phyloP scores from a whole-genome alignment of 108 stramenopile genomes.

The Chaetoceros muelleri region DNA sequence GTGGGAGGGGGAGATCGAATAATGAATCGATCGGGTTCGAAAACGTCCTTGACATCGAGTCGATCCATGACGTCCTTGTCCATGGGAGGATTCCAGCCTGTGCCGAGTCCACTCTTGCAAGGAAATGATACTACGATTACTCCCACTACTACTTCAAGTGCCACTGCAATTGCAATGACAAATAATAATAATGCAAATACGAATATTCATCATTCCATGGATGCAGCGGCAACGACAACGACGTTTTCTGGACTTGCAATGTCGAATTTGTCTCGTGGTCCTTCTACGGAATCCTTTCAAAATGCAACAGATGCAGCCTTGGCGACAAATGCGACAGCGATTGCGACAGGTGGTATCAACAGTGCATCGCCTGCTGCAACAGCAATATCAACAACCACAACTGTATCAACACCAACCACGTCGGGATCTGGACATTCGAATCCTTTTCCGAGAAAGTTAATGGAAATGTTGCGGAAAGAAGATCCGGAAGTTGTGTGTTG shows the following conservation, averaged over 20 bases:
- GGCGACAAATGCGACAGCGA: too few relatives aligned
- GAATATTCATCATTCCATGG: too few relatives aligned
- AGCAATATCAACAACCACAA: constrained; percentile 19
- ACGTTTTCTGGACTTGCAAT: too few relatives aligned
- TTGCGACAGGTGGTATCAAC: background rate
- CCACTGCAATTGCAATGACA: too few relatives aligned
- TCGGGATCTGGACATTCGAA: constrained; percentile 51
- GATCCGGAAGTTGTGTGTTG: constrained; percentile 62
- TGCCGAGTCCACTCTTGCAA: background rate
- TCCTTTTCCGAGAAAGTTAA: constrained; percentile 85
- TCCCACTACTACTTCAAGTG: too few relatives aligned
- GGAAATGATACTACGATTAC: too few relatives aligned
- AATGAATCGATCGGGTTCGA: background rate
- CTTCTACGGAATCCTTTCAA: too few relatives aligned
- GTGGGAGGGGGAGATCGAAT: constrained; percentile 1
- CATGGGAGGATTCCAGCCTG: background rate
- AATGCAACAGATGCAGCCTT: too few relatives aligned
- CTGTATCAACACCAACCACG: constrained; percentile 14
- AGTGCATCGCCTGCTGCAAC: constrained; percentile 12
- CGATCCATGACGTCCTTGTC: background rate
- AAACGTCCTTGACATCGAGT: background rate
- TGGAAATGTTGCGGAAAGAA: constrained; percentile 85
- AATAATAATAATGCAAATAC: too few relatives aligned
- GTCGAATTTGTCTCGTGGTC: too few relatives aligned
- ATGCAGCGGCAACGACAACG: too few relatives aligned